Evolutionary conservation across 164 flowering plant species (phyloP), one percentile per base, ranked within the genome.

Genomic region (Vitis cinerea): DNA sequence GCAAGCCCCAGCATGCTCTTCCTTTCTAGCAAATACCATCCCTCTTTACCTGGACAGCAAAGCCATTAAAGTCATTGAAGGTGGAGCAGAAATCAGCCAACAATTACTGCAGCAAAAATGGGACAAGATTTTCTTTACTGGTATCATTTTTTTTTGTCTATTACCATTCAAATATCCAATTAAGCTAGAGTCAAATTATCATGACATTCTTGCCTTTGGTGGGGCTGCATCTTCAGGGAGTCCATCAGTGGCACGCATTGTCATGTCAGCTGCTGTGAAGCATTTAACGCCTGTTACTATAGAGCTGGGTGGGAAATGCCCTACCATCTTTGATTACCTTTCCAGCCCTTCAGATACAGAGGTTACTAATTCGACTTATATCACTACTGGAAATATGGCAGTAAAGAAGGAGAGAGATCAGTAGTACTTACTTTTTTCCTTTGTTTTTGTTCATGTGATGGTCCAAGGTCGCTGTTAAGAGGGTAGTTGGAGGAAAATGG

Each of bases 41-140:
- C 94, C 97, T 30, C 65, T n/a, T 19, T 92, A 90, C 78, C 67
- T 94, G 77, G 97, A 92, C 60, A 9, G 8, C 10, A 62, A 79
- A 69, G 95, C 94, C 61, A 69, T 94, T 47, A 85, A 77, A 66
- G 83, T 92, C 65, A 63, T 92, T 47, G 88, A 84, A 71, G 98
- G 97, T 27, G 97, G 89, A 48, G 37, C 70, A 47, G 74, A 61
- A 30, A 69, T 82, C 6, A 73, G 84, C 14, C 75, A 86, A 17
- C 60, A 55, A 54, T 82, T 94, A 9, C 69, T 94, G 57, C 81
- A 84, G 71, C 73, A 79, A 10, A 89, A 83, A 83, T 94, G 97
- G 97, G 97, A 94, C 81, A 92, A 94, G 78, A 94, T 94, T 49
- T 94, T 94, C 85, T 94, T 87, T 77, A 92, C 98, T 31, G 98